Base-by-base conservation (phyloP, 1,284 basidiomycete species). In the Malassezia globosa region DNA sequence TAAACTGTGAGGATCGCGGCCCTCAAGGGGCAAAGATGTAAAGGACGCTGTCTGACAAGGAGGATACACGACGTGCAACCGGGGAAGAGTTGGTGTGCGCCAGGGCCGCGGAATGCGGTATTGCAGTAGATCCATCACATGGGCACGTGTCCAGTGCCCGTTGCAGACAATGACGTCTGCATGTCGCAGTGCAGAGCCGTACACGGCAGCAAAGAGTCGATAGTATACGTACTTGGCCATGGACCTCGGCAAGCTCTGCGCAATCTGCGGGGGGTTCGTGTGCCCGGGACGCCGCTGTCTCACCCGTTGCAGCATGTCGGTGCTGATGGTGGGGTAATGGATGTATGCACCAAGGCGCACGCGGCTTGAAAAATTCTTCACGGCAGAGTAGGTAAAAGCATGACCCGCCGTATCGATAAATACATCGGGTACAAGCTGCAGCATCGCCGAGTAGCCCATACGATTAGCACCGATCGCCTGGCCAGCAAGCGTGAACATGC, bases 381-480 rank as follows among this genome's bases (percentile, higher is more conserved):
- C 82, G 11, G 85, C 73, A 3, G 84, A 86, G 65, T 85, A 89
- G 0, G 87, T 85, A 66, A 96, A 96, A 0, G 87, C 88, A 65
- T 94, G 95, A 21, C 94, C 92, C 89, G 96, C 96, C 0, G 90
- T 89, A 70, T 97, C 90, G 42, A 97, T 84, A 73, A 82, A 97
- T 8, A 94, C 75, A 72, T 97, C 88, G 0, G 87, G 87, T 7
- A 87, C 77, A 23, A 88, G 73, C 43, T 74, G 76, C 5, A 45
- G 44, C 11, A 88, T 77, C 6, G 85, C 87, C 70, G 95, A 85
- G 76, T 80, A 83, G 5, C 78, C 87, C 3, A 96, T 77, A 54
- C 79, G 77, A 69, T 92, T 80, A 7, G 85, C 88, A 0, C 92
- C 94, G 13, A 90, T 49, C 46, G 84, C 87, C 73, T 97, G 92